Evolutionary conservation across 169 alveolate species (phyloP).

Genomic region (Babesia bigemina): DNA sequence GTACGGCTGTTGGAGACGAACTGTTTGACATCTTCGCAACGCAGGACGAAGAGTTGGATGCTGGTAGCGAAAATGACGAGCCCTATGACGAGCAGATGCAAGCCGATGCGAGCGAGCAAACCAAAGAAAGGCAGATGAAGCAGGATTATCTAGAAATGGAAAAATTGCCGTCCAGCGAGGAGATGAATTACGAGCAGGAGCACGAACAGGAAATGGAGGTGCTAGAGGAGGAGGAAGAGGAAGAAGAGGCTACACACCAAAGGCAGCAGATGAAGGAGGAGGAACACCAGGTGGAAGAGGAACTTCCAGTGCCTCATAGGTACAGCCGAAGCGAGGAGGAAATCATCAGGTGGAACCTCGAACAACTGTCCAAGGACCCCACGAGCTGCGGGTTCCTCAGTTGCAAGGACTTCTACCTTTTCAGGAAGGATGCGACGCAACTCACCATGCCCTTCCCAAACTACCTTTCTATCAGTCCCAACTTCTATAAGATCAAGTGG

Average conservation of each 20-base stretch:
- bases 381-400: conserved; percentile 50
- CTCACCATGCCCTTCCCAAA: conserved; percentile 61
- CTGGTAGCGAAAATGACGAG: conserved; percentile 4
- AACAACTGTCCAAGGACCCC: conserved; percentile 44
- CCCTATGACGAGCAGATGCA: conserved; percentile 19
- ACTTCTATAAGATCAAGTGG: conserved; percentile 68
- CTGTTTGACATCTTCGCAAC: conserved; percentile 26
- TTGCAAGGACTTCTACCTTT: conserved; percentile 64
- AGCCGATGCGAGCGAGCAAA: conserved; percentile 8
- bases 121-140: background rate
- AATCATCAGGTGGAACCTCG: conserved; percentile 46
- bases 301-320: conserved; percentile 49
- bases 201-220: conserved; percentile 75
- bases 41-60: conserved; percentile 23
- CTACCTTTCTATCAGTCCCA: conserved; percentile 53
- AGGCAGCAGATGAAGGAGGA: conserved; percentile 66
- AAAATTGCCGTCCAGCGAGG: conserved; percentile 27
- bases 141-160: conserved; percentile 63
- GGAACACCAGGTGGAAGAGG: conserved; percentile 64
- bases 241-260: conserved; percentile 75
- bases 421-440: conserved; percentile 60
- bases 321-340: conserved; percentile 68
- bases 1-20: conserved; percentile 28
- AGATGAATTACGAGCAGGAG: conserved; percentile 39
- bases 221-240: conserved; percentile 72